Base-by-base conservation (phyloP, 768 basidiomycete genomes). In the Tulasnella sp. region DNA sequence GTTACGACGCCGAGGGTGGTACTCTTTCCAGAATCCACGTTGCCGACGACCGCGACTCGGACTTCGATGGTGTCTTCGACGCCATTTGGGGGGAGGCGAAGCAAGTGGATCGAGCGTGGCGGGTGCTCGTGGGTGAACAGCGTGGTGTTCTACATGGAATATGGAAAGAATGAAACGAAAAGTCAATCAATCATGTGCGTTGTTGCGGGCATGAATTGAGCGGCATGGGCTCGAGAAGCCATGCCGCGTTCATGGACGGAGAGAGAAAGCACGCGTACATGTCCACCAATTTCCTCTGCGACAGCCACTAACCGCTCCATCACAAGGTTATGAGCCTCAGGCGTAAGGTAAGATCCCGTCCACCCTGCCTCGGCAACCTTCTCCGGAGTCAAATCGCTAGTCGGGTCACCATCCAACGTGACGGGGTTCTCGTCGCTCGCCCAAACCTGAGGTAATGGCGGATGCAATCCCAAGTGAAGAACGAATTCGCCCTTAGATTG, bases 1-100 rank as follows among this genome's bases (percentile, higher is more conserved):
- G 97, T 99, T 16, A 99, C 87, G 10, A 99, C 98, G 73, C 97
- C 97, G 24, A 98, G 87, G 16, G 95, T 97, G 24, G 97, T 97
- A 2, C 94, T 95, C 85, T 99, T 99, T 0, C 97, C 97, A 77
- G 94, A 93, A 82, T 88, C 87, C 16, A 87, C 87, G 62, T 83
- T 99, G 4, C 98, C 98, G 7, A 98, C 95, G 2, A 98, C 96
- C 0, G 97, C 97, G 82, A 96, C 95, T 42, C 98, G 90, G 1
- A 98, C 95, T 86, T 99, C 97, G 9, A 94, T 92, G n/a, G 92
- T 93, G 52, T 90, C 85, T 31, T 93, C 90, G 2, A 95, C 91
- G 83, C 88, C 92, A 5, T 90, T 90, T 56, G 94, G 92, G 79
- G 93, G 94, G 80, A 96, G 85, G 80, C 94, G 90, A 78, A 95